Evolutionary conservation across 169 alveolate species (phyloP).

Genomic region (Plasmodium billcollinsi): DNA sequence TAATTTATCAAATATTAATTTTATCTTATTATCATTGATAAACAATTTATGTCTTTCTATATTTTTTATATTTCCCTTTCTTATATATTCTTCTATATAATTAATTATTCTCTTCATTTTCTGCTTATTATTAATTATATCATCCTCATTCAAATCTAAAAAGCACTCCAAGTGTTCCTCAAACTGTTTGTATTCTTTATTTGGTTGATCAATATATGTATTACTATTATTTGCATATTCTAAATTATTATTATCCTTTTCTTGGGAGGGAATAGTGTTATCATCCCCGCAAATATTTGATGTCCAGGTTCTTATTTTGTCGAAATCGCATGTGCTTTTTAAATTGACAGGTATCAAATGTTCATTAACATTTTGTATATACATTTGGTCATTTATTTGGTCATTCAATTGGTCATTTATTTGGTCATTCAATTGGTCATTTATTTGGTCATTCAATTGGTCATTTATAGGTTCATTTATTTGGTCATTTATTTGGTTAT

Average conservation of each 20-base stretch:
- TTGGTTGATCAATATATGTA: too few species aligned
- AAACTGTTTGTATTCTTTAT: background rate
- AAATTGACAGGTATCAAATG: too few species aligned
- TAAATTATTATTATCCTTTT: too few species aligned
- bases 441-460: too few species aligned
- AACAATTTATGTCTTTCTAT: background rate
- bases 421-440: too few species aligned
- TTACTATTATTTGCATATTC: too few species aligned
- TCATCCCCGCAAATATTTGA: too few species aligned
- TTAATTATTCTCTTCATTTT: conserved; percentile 45
- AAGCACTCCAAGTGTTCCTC: conserved; percentile 30
- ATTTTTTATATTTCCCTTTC: conserved; percentile 21
- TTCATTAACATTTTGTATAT: background rate
- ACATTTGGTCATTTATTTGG: background rate
- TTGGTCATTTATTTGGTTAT: too few species aligned
- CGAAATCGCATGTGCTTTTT: too few species aligned
- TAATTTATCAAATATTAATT: conserved; percentile 30
- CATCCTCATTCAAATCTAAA: conserved; percentile 21
- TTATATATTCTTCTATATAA: conserved; percentile 42
- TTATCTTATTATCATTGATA: background rate
- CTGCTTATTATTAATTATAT: conserved; percentile 34
- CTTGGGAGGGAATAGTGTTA: too few species aligned
- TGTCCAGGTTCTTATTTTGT: too few species aligned
- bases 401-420: background rate
- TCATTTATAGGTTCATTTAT: too few species aligned